phyloP scores from a whole-genome alignment of 1,139 yeast genomes.

The Sugiyamaella neomexicana region DNA sequence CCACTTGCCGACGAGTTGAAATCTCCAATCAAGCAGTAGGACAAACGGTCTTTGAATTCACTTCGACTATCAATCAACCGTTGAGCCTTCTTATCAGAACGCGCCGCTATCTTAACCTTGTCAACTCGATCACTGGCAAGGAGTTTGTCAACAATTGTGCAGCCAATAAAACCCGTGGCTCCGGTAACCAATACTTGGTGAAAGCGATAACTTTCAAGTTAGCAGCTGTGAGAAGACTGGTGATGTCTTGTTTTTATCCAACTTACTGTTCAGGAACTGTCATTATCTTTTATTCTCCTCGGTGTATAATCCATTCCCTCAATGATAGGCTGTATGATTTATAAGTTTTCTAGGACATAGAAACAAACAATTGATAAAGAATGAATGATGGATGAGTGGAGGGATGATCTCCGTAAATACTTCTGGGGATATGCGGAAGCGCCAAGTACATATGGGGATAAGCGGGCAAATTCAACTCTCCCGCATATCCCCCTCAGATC shows the following conservation, averaged over 20 bases:
- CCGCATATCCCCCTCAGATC: conserved; percentile 10
- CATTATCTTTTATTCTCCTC: not conserved
- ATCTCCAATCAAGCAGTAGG: conserved; percentile 16
- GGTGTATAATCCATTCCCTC: not conserved
- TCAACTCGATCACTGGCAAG: conserved; percentile 14
- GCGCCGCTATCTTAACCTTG: conserved; percentile 17
- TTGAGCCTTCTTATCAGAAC: conserved; percentile 9
- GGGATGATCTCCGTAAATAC: not conserved
- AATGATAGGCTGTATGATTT: not conserved
- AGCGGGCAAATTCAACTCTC: conserved; percentile 8
- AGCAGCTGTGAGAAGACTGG: not conserved
- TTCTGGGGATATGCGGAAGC: not conserved
- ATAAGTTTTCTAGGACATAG: not conserved
- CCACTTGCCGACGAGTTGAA: conserved; percentile 14
- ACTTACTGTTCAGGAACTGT: conserved; percentile 7
- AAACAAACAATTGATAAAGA: not conserved
- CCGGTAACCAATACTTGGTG: conserved; percentile 48
- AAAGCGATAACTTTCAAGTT: not conserved
- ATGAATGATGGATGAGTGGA: not conserved
- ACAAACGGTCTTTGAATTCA: not conserved
- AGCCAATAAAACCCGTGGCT: conserved; percentile 54
- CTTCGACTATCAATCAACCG: not conserved
- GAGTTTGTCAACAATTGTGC: conserved; percentile 43
- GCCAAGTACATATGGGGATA: conserved; percentile 5
- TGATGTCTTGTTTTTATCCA: too few relatives aligned